Evolutionary conservation across 1,284 basidiomycete species (phyloP), one percentile per base, ranked within the genome.

Genomic region (Heterobasidion parviporum): DNA sequence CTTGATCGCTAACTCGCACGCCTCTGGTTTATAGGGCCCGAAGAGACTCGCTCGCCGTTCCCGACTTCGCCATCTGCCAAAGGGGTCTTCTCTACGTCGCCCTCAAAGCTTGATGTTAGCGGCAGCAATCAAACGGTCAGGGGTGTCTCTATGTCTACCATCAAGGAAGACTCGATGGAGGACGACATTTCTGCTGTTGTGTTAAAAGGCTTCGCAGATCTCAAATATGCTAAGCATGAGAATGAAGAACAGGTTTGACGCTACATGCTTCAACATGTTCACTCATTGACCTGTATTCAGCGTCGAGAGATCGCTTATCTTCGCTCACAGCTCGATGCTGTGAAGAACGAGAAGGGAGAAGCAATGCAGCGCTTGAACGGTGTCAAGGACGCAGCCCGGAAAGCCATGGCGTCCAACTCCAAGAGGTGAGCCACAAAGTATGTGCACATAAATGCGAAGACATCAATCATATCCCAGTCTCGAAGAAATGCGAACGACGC

Each of bases 41-140:
- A 26, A 26, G 26, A 26, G 26, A 26, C 26, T 6, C 26, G 26
- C 26, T 26, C 26, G 26, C 6, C 26, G 26, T 26, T 26, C 26
- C 4, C 26, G 26, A 26, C 92, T 51, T 92, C 84, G 54, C 75
- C 74, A 34, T 83, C 83, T 56, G 89, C 86, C 18, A 78, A 74
- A 47, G 84, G 77, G 67, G 83, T 78, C 66, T 82, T 83, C 66
- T 94, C 92, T 53, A 94, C 92, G 61, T 94, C 92, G 62, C 94
- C 92, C 18, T 87, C 87, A 64, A 92, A 88, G 16, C 87, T 63
- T 89, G 89, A 63, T 94, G 91, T 64, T 82, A 94, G 26, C 87
- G 79, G 16, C 67, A 86, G 89, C 87, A 87, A 91, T 44, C 46
- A 32, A 48, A 15, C 6, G 10, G n/a, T 3, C 26, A 48, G 46